Evolutionary conservation across 192 early-diverging fungal genomes (phyloP).

Genomic region (Coemansia sp.): DNA sequence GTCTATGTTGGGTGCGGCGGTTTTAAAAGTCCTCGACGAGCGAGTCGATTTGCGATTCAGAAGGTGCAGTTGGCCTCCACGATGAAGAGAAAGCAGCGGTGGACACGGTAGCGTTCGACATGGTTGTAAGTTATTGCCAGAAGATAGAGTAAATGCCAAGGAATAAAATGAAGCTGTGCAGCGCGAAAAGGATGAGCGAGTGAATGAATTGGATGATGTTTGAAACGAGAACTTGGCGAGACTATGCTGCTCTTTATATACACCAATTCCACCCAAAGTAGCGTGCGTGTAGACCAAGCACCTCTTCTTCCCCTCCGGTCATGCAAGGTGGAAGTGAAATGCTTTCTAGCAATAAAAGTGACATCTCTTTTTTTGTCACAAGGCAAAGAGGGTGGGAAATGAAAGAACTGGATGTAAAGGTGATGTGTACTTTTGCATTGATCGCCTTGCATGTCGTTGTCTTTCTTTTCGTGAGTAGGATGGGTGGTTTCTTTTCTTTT

Average conservation of each 20-base stretch:
- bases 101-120: background rate
- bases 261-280: background rate
- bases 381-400: background rate
- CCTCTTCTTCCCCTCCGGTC: background rate
- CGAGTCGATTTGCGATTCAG: slow-evolving; percentile 24
- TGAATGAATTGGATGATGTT: background rate
- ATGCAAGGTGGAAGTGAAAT: background rate
- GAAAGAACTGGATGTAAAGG: background rate
- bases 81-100: background rate
- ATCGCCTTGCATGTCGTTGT: background rate
- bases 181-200: background rate
- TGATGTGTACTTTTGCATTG: background rate
- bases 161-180: background rate
- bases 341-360: background rate
- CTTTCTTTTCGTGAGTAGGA: background rate
- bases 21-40: slow-evolving; percentile 17
- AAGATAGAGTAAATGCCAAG: background rate
- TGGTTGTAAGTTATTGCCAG: background rate
- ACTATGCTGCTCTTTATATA: background rate
- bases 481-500: background rate
- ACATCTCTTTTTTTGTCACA: background rate
- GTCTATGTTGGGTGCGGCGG: background rate
- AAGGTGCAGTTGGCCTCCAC: slow-evolving; percentile 27
- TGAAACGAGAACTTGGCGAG: background rate
- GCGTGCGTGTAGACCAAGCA: background rate